Base-by-base conservation (phyloP, 2,329 filamentous ascomycete species). In the Ilyonectria sp. region DNA sequence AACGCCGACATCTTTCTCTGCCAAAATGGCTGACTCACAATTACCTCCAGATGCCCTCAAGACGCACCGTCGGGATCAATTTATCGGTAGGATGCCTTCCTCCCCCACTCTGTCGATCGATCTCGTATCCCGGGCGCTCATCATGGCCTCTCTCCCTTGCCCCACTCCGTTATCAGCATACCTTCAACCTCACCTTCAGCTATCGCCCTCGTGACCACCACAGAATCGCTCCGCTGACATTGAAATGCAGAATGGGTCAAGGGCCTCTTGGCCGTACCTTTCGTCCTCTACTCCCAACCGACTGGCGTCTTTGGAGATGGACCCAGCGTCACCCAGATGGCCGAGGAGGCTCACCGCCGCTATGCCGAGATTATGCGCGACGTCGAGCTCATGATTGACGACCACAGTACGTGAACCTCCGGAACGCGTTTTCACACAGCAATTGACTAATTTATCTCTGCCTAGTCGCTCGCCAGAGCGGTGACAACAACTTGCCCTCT, bases 361-460 rank as follows among this genome's bases (percentile, higher is more conserved):
- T 99, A 98, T 83, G 93, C 93, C 54, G 95, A 99, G 81, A 98
- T 98, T 76, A 94, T 98, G 89, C 89, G 91, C 68, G 96, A 98
- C 81, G 93, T 99, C 2, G 96, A 99, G 81, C 86, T 89, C 63
- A 92, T 99, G 82, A 92, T 99, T 74, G 91, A 94, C 71, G 95
- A 98, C 77, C 95, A 98, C 82, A 97, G 93, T 95, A 77, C 68
- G 84, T 71, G 29, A 23, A 60, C 55, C 29, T 21, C 26, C 33
- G 13, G 6, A 17, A 6, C 19, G 17, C 2, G 11, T 3, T 33
- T 10, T 9, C 37, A 46, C 19, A 13, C 5, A 26, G 10, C n/a
- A 52, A 52, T 69, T 40, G 63, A 31, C 35, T 35, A 19, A 60
- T 31, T n/a, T 6, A 2, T 21, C 13, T 69, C 35, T 60, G 35